Base-by-base conservation (phyloP, 225 moss, liverwort and hornwort genomes). In the Polytrichum commune region DNA sequence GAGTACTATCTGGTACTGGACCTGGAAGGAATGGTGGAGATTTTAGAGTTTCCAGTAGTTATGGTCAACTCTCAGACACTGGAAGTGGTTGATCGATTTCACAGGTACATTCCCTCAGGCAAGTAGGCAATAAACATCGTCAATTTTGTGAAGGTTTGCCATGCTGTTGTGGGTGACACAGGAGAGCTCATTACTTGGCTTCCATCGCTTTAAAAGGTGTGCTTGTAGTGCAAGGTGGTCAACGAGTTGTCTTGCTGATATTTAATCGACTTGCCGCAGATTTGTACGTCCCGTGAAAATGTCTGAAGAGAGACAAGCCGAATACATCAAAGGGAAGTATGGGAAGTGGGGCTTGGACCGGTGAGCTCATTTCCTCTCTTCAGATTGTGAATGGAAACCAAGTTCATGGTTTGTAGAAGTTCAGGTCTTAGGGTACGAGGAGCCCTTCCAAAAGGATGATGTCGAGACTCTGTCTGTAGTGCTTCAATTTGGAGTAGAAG, bases 291-390 rank as follows among this genome's bases (percentile, higher is more conserved):
- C 98, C 62, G 91, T 90, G 53, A 78, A 91, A 77, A 98, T 98
- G 98, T 87, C 82, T 18, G 75, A 81, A 75, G 90, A 90, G 68
- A 74, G 88, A 71, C 81, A 95, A 56, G 78, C 71, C 22, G 93
- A 98, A 18, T 98, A 98, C 72, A 95, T 98, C 18, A 80, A 76
- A 65, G 92, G 94, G 28, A 98, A 98, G 71, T 98, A 98, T 69
- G 98, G 98, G 69, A 86, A 78, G 55, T 98, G 98, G 98, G 95
- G 95, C 71, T 81, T 98, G 64, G 91, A 90, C 69, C 93, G 93
- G 98, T 98, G 69, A 64, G 55, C 7, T 64, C 29, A 5, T 25
- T n/a, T 60, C 25, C 22, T 22, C 24, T 58, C 7, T 20, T 46
- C 4, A 46, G 46, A 46, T 35, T 46, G 13, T 46, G 46, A 46